Base-by-base conservation (phyloP, 371 early-diverging fungal species). In the Umbelopsis sp. region DNA sequence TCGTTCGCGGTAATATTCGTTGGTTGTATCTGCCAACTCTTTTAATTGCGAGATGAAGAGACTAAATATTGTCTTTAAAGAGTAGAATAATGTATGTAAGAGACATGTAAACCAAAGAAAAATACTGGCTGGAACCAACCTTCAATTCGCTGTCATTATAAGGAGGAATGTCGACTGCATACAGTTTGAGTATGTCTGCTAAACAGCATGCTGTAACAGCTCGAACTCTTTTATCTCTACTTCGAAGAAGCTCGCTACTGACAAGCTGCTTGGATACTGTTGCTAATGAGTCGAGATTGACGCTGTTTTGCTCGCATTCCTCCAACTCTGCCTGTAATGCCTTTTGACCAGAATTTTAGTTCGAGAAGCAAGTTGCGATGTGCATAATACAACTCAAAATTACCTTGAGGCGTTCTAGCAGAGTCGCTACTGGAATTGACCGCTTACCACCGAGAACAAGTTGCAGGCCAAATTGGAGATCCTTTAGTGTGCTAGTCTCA, bases 161-260 rank as follows among this genome's bases (percentile, higher is more conserved):
- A 11, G 57, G 57, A 1, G 98, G 99, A 3, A 95, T 93, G 45
- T 95, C 92, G 8, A 98, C 97, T 4, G 97, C 98, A 77, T 89
- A 95, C 22, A 99, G 79, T 37, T 97, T 86, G 63, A 99, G 85
- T 2, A 97, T 81, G 71, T 97, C 99, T 0, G 96, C 94, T 24
- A 97, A 78, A 76, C 97, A 97, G 79, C 95, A 94, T 1, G 96
- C 92, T 1, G 90, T 86, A 22, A 92, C 83, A 14, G 89, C 86
- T 51, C 84, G 87, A 16, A 97, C 92, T 3, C 90, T 92, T 44
- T 88, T 86, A 75, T 95, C 94, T 65, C 88, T 89, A 78, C 96
- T 95, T 44, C 78, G 72, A 20, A 94, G 68, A 35, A 97, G 79
- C 46, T 89, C 77, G 12, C 86, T 72, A 18, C 86, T 80, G 8